Percentiles rank a stretch among this genome's conserved stretches.
Conservation (phyloP, 768 basidiomycete genomes). For the Lanmaoa pseudosensibilis region DNA sequence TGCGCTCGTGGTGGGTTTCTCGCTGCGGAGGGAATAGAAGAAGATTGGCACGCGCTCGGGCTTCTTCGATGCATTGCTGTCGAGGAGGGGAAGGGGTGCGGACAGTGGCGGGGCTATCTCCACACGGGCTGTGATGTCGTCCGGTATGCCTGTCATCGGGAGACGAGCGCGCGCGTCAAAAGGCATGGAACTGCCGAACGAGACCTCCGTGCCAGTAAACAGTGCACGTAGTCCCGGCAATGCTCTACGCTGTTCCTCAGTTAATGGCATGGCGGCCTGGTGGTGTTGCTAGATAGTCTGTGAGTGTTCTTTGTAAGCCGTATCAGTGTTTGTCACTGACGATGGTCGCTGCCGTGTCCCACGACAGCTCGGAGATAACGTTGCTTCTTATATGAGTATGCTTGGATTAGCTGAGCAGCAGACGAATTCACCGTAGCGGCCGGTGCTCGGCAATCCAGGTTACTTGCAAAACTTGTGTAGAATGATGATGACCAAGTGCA, state of each 20-base stretch:
- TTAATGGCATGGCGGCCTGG: conserved; percentile 3
- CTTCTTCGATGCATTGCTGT: neutral
- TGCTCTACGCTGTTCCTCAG: conserved; percentile 4
- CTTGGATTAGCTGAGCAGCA: too few species aligned
- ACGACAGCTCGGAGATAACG: neutral
- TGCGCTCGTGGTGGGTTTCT: neutral
- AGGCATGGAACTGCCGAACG: neutral
- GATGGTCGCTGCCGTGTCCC: neutral
- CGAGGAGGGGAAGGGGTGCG: neutral
- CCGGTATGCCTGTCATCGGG: neutral
- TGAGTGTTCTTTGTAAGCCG: too few species aligned
- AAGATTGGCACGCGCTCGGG: conserved; percentile 12
- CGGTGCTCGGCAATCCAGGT: too few species aligned
- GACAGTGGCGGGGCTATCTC: conserved; percentile 3
- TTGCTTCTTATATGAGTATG: neutral
- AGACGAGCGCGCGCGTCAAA: conserved; percentile 3
- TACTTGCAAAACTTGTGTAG: too few species aligned
- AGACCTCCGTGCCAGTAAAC: neutral
- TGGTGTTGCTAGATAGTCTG: neutral
- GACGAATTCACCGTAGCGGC: too few species aligned
- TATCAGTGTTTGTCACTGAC: too few species aligned
- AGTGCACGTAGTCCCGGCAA: neutral
- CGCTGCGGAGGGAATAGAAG: conserved; percentile 1
- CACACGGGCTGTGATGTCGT: conserved; percentile 1
- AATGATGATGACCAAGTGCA: too few species aligned